Conservation (phyloP, 768 basidiomycete species). For the Neoboletus brunneissimus region DNA sequence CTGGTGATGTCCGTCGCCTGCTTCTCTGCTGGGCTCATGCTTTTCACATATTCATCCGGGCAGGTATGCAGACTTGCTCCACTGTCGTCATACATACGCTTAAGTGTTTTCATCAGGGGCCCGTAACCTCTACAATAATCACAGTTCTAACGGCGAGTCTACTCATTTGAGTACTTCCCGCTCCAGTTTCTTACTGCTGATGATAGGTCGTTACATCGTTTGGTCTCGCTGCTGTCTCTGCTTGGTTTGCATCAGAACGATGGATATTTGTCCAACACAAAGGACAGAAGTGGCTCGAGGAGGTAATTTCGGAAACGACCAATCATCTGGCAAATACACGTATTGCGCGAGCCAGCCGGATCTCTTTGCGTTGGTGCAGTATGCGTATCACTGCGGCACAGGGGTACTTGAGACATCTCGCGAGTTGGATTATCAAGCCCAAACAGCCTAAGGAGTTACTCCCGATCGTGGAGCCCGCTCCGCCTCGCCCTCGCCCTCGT, state of each 20-base stretch:
- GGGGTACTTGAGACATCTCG: slow-evolving; percentile 25
- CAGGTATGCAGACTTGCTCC: slow-evolving; percentile 46
- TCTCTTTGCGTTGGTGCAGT: slow-evolving; percentile 26
- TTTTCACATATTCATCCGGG: slow-evolving; percentile 71
- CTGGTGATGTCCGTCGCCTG: slow-evolving; percentile 81
- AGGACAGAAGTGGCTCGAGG: slow-evolving; percentile 51
- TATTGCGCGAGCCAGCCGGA: slow-evolving; percentile 24
- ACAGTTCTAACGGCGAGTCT: slow-evolving; percentile 62
- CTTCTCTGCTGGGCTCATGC: slow-evolving; percentile 75
- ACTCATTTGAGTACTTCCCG: neutral
- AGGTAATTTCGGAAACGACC: slow-evolving; percentile 35
- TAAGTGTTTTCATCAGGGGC: slow-evolving; percentile 40
- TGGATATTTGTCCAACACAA: slow-evolving; percentile 47
- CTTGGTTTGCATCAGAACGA: slow-evolving; percentile 53
- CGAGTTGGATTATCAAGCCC: slow-evolving; percentile 25
- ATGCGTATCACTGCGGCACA: slow-evolving; percentile 15
- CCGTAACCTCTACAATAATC: slow-evolving; percentile 64
- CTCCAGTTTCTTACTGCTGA: slow-evolving; percentile 6
- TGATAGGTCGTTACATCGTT: slow-evolving; percentile 38
- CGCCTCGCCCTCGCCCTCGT: slow-evolving; percentile 15
- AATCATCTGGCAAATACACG: slow-evolving; percentile 28
- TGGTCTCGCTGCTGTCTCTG: slow-evolving; percentile 48
- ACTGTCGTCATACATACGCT: slow-evolving; percentile 21
- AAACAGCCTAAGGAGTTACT: slow-evolving; percentile 21
- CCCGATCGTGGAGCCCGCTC: slow-evolving; percentile 22